Evolutionary conservation across 2,329 filamentous ascomycete genomes (phyloP).

Genomic region (Fusarium sp.): DNA sequence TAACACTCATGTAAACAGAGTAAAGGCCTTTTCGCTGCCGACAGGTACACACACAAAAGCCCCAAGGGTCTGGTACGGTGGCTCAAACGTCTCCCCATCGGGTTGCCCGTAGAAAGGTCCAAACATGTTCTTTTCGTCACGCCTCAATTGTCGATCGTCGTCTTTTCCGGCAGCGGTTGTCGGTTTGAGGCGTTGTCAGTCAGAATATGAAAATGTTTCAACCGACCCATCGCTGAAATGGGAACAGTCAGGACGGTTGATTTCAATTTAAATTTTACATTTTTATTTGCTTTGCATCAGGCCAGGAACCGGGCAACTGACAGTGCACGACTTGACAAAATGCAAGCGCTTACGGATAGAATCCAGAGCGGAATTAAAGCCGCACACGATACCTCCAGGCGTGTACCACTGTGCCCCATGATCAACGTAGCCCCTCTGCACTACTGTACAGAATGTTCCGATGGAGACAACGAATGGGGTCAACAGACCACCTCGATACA

Average conservation of each 20-base stretch:
- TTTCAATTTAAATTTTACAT: neutral
- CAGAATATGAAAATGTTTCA: neutral
- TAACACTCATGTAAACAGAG: neutral
- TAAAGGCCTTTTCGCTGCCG: neutral
- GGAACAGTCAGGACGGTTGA: slow-evolving; percentile 1
- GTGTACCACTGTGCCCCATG: slow-evolving; percentile 8
- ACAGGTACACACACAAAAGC: neutral
- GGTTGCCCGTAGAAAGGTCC: slow-evolving; percentile 7
- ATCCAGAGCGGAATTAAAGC: neutral
- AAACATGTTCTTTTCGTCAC: slow-evolving; percentile 10
- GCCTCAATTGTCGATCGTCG: slow-evolving; percentile 6
- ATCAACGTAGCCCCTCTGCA: slow-evolving; percentile 5
- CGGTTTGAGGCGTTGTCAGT: neutral
- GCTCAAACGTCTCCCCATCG: slow-evolving; percentile 30
- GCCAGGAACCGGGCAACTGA: neutral
- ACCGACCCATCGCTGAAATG: neutral
- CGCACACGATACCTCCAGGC: neutral
- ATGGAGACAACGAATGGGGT: neutral
- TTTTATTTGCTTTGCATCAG: neutral
- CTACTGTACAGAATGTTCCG: slow-evolving; percentile 10
- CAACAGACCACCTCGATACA: neutral
- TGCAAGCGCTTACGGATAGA: neutral
- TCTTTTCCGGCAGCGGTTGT: slow-evolving; percentile 10
- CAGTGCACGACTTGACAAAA: neutral
- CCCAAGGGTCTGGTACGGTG: slow-evolving; percentile 25